These are phyloP conservation scores for Mytilinidion resinicola DNA, from an alignment of 495 filamentous ascomycete species.

Conservation along the genomic window DNA sequence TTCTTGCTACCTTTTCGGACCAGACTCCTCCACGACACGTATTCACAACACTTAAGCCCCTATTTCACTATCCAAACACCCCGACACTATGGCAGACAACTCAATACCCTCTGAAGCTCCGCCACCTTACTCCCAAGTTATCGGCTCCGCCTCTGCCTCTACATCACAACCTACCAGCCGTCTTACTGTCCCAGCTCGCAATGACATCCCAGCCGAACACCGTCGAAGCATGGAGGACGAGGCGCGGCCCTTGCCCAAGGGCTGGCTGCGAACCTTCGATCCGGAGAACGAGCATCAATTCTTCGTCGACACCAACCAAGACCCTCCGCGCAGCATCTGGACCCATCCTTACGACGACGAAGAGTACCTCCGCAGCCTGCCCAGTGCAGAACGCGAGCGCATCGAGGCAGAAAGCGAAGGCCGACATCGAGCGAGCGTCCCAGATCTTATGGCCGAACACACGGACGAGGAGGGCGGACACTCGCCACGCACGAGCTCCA, in stretches of 20 bases:
- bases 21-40: no score
- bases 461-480: conserved; percentile 39
- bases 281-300: conserved; percentile 42
- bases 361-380: conserved; percentile 38
- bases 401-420: conserved; percentile 25
- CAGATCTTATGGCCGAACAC: conserved; percentile 39
- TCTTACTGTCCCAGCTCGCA: conserved; percentile 25
- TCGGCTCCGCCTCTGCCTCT: conserved; percentile 15
- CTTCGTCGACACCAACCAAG: conserved; percentile 45
- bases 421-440: conserved; percentile 30
- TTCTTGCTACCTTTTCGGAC: no score
- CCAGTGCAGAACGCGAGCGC: conserved; percentile 35
- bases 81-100: no score
- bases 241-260: conserved; percentile 37
- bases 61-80: no score
- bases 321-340: conserved; percentile 46
- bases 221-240: conserved; percentile 51
- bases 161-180: conserved; percentile 4
- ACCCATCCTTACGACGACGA: conserved; percentile 49
- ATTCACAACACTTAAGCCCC: no score
- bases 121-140: conserved; percentile 33
- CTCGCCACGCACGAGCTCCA: background rate
- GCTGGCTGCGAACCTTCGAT: conserved; percentile 46
- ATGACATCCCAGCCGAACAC: conserved; percentile 39
- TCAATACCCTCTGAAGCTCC: conserved; percentile 12